A percentile compares a stretch with the other conserved stretches of the same genome.
Evolutionary conservation across 192 early-diverging fungal species (phyloP).

Genomic region (Gamsiella multidivaricata): DNA sequence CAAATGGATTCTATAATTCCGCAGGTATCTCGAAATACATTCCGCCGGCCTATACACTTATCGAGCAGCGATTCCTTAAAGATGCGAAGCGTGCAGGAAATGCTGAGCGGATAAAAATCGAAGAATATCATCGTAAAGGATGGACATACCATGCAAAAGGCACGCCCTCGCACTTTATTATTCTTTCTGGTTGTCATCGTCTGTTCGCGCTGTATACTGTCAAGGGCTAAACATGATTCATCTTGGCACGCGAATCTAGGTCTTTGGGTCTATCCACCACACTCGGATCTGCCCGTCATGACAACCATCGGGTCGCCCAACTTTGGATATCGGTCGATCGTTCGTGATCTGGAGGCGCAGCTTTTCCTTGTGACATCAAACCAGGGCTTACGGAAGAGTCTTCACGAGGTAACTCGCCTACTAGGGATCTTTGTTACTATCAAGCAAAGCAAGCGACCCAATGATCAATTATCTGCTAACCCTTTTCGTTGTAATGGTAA

Average conservation of each 20-base stretch:
- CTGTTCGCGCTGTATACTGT: too few relatives aligned
- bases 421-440: too few relatives aligned
- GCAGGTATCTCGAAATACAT: conserved; percentile 87
- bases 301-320: conserved; percentile 95
- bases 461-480: neutral
- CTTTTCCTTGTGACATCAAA: conserved; percentile 79
- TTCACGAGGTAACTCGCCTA: conserved; percentile 67
- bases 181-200: too few relatives aligned
- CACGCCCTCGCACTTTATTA: too few relatives aligned
- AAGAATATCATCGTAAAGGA: conserved; percentile 79
- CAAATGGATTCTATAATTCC: conserved; percentile 93
- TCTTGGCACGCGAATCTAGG: too few relatives aligned
- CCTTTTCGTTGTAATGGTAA: neutral
- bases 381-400: conserved; percentile 55
- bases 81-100: conserved; percentile 56
- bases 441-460: too few relatives aligned
- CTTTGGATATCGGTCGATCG: conserved; percentile 90
- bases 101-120: conserved; percentile 68
- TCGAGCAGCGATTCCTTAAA: conserved; percentile 78
- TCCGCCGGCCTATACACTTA: conserved; percentile 90
- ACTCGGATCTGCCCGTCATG: conserved; percentile 67
- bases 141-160: conserved; percentile 99
- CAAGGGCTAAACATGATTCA: too few relatives aligned
- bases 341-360: conserved; percentile 93
- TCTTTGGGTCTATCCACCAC: conserved; percentile 76